Percentiles rank a stretch among this genome's conserved stretches.
These are phyloP conservation scores for Solioccasus polychromus DNA, from an alignment of 768 basidiomycete species.

Conservation along the genomic window DNA sequence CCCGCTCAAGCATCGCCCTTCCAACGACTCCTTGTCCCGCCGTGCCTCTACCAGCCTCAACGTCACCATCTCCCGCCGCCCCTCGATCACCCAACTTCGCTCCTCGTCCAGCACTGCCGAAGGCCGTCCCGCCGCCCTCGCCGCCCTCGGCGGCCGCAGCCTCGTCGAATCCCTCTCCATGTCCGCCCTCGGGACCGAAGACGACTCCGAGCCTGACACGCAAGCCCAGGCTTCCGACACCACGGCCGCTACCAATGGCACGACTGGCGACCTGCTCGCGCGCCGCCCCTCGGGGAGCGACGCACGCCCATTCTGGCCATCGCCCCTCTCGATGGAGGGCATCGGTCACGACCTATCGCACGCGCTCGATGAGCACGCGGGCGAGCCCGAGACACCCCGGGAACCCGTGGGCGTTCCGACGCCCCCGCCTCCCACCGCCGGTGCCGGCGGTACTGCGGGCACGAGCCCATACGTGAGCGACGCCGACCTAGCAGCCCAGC, in stretches of 20 bases:
- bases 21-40: conserved; percentile 21
- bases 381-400: too few relatives aligned
- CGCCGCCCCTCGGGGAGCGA: conserved; percentile 13
- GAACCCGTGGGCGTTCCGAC: too few relatives aligned
- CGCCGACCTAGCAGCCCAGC: conserved; percentile 43
- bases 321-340: conserved; percentile 30
- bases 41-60: conserved; percentile 23
- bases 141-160: conserved; percentile 27
- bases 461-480: conserved; percentile 16
- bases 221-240: background rate
- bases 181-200: conserved; percentile 54
- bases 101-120: conserved; percentile 21
- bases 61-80: conserved; percentile 30
- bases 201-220: conserved; percentile 30
- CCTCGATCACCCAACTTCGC: conserved; percentile 24
- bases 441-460: background rate
- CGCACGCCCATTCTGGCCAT: conserved; percentile 6
- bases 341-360: conserved; percentile 31
- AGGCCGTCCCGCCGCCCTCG: conserved; percentile 20
- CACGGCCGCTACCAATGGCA: background rate
- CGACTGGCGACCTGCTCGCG: background rate
- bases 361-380: conserved; percentile 28
- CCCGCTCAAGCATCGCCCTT: too few relatives aligned
- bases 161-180: conserved; percentile 44
- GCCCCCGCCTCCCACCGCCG: background rate